These are phyloP conservation scores for Aspergillus panamensis DNA, from an alignment of 495 filamentous ascomycete species.

Conservation along the genomic window DNA sequence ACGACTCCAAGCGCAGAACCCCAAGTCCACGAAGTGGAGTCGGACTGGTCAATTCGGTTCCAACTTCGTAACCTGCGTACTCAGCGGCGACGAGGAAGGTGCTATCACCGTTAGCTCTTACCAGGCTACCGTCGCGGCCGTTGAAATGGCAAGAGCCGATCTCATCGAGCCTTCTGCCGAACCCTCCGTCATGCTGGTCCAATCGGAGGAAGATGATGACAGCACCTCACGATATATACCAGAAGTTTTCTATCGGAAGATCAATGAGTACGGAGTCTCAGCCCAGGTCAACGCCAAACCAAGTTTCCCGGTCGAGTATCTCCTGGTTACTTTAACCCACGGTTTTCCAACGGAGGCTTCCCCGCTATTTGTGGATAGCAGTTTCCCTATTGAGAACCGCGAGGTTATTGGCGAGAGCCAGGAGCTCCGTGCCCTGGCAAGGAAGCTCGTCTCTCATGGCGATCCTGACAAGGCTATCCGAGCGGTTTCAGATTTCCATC, in stretches of 20 bases:
- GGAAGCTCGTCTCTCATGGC: constrained; percentile 55
- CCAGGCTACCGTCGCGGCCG: constrained; percentile 89
- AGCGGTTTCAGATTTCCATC: constrained; percentile 86
- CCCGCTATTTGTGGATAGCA: constrained; percentile 65
- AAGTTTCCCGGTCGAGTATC: constrained; percentile 91
- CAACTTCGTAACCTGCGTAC: constrained; percentile 93
- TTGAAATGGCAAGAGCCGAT: constrained; percentile 95
- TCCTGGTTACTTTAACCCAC: constrained; percentile 93
- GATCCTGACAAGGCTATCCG: constrained; percentile 61
- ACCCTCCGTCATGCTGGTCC: constrained; percentile 89
- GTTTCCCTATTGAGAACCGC: constrained; percentile 87
- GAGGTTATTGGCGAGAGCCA: constrained; percentile 81
- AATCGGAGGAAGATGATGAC: constrained; percentile 74
- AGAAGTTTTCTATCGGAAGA: constrained; percentile 92
- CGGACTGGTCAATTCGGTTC: constrained; percentile 92
- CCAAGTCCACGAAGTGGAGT: constrained; percentile 94
- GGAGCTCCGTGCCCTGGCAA: constrained; percentile 60
- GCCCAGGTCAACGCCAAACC: constrained; percentile 98
- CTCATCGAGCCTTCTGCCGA: constrained; percentile 95
- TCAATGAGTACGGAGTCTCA: constrained; percentile 94
- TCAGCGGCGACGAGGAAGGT: constrained; percentile 87
- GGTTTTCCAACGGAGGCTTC: constrained; percentile 82
- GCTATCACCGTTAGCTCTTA: constrained; percentile 87
- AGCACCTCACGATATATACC: constrained; percentile 86
- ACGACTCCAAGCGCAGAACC: constrained; percentile 79